Conservation (phyloP, 257 asterid species). For the Solanum sejunctum region DNA sequence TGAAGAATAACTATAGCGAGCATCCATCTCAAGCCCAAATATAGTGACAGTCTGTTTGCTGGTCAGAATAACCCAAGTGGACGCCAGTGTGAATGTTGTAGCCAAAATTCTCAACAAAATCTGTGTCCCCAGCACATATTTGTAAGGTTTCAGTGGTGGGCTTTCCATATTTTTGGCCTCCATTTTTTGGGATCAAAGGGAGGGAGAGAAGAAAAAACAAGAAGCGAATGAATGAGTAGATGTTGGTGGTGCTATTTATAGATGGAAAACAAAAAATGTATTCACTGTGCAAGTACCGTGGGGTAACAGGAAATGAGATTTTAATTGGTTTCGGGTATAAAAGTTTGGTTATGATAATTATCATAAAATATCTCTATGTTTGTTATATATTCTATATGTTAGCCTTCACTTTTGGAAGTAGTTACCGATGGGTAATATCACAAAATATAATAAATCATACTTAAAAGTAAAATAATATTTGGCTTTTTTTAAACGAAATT, state of each 20-base stretch:
- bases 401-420: background rate
- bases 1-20: slow-evolving; percentile 47
- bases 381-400: background rate
- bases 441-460: no score
- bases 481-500: no score
- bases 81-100: slow-evolving; percentile 27
- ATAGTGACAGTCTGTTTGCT: slow-evolving; percentile 31
- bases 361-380: background rate
- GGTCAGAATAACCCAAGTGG: slow-evolving; percentile 38
- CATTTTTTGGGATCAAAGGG: background rate
- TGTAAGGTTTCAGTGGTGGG: slow-evolving; percentile 12
- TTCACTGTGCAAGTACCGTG: background rate
- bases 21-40: slow-evolving; percentile 33
- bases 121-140: slow-evolving; percentile 17
- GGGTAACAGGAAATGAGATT: background rate
- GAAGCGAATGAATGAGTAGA: background rate
- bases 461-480: no score
- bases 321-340: background rate
- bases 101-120: slow-evolving; percentile 27
- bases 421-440: no score
- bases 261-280: background rate
- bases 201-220: background rate
- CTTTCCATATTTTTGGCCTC: slow-evolving; percentile 8
- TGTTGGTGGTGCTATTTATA: background rate
- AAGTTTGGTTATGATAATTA: background rate